phyloP scores from a whole-genome alignment of 2,329 filamentous ascomycete genomes.

The Xylaria polymorpha region DNA sequence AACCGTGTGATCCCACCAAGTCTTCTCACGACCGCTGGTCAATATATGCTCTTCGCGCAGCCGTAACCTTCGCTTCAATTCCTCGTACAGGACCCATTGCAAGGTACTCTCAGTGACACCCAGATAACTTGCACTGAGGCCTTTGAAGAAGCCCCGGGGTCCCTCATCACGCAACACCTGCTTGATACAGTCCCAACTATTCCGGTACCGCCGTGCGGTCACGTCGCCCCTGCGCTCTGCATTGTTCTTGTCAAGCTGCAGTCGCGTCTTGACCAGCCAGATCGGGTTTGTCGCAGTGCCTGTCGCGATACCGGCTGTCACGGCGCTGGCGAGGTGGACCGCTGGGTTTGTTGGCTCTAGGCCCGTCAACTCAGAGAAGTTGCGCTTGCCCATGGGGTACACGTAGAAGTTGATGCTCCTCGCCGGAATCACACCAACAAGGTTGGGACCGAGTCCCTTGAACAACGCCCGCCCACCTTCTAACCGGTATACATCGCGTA shows the following conservation, averaged over 20 bases:
- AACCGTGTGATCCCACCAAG: constrained; percentile 77
- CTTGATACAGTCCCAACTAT: constrained; percentile 86
- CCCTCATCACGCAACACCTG: constrained; percentile 87
- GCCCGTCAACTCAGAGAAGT: constrained; percentile 81
- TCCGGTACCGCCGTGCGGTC: constrained; percentile 78
- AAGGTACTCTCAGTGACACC: constrained; percentile 90
- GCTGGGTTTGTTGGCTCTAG: constrained; percentile 74
- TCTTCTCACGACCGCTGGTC: constrained; percentile 71
- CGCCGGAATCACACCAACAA: constrained; percentile 89
- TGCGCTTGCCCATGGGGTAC: constrained; percentile 89
- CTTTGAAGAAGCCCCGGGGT: constrained; percentile 84
- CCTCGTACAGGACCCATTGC: constrained; percentile 95
- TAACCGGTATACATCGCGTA: constrained; percentile 79
- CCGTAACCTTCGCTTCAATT: constrained; percentile 82
- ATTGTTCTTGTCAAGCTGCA: constrained; percentile 90
- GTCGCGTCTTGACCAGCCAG: constrained; percentile 92
- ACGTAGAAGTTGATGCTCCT: constrained; percentile 93
- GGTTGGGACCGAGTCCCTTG: constrained; percentile 90
- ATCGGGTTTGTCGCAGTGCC: constrained; percentile 95
- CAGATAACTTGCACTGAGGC: constrained; percentile 90
- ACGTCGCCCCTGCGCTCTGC: constrained; percentile 68
- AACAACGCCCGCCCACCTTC: constrained; percentile 91
- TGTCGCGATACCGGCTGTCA: constrained; percentile 83
- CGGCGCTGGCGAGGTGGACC: constrained; percentile 82
- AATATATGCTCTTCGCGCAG: constrained; percentile 69